Evolutionary conservation across 345 rosid genomes (phyloP), one percentile per base, ranked within the genome.

Genomic region (Conringia planisiliqua): DNA sequence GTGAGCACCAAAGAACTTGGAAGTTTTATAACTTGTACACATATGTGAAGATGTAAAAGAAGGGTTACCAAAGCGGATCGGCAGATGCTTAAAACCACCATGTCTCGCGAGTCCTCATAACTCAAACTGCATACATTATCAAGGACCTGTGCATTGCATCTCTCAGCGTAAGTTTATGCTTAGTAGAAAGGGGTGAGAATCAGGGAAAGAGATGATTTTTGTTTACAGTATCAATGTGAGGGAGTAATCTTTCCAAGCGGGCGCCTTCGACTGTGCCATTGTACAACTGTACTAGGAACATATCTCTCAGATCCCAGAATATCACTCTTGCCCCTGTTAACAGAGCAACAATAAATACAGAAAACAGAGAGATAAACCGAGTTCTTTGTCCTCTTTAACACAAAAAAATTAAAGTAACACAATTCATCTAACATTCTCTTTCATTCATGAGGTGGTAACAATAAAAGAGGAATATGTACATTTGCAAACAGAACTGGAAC

Each of bases 281-380:
- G 77, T 95, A 95, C 78, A 91, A 67, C 65, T 81, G 84, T 43
- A 82, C 81, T 75, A 95, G 84, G 81, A 91, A 86, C 68, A 65
- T 78, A 71, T 90, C 93, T 82, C 90, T 86, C 66, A 95, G 86
- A 81, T 95, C 99, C 97, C 97, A 91, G 77, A 90, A 91, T 46
- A 90, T 85, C 52, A 85, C 83, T 79, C 90, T 87, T 61, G 89
- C 84, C 65, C 99, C 99, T 94, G 78, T 17, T 63, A 71, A 66
- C 14, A 77, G 62, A 72, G 59, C 8, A 64, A 56, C 59, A 33
- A 59, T 40, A 13, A 38, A 14, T 54, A 8, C 27, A 57, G 18
- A 35, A 69, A 20, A 35, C 57, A 50, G 30, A 66, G 73, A 13
- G 69, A 13, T 68, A 26, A 67, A 52, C 12, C 8, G 10, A 42